Conservation (phyloP, 169 alveolate species). For the Fabrea salina region DNA sequence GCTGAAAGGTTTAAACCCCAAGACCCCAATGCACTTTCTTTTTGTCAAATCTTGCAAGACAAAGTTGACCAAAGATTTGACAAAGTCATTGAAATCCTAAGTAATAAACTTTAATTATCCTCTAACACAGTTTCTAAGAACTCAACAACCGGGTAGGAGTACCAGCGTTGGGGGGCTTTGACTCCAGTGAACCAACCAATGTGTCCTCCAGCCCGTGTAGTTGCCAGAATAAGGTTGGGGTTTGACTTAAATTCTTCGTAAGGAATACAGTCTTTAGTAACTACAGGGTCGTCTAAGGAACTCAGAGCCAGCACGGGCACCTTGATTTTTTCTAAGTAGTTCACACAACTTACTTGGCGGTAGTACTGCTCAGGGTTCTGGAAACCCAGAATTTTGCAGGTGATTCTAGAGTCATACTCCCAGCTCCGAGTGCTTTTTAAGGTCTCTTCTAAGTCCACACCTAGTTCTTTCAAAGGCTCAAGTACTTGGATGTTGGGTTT, state of each 20-base stretch:
- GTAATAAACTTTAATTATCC: too few relatives aligned
- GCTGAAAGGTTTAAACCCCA: too few relatives aligned
- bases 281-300: slow-evolving; percentile 33
- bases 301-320: slow-evolving; percentile 18
- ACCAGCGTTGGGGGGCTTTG: slow-evolving; percentile 30
- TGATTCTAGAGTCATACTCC: slow-evolving; percentile 8
- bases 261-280: neutral
- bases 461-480: neutral
- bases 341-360: neutral
- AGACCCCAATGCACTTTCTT: too few relatives aligned
- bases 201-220: slow-evolving; percentile 41
- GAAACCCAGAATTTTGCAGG: neutral
- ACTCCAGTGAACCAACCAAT: slow-evolving; percentile 39
- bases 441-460: neutral
- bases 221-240: slow-evolving; percentile 27
- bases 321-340: neutral
- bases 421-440: neutral
- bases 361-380: slow-evolving; percentile 10
- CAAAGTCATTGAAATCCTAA: too few relatives aligned
- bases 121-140: slow-evolving; percentile 24
- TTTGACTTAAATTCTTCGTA: neutral
- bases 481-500: neutral
- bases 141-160: slow-evolving; percentile 26
- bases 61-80: too few relatives aligned
- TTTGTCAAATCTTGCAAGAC: too few relatives aligned